Evolutionary conservation across 441 rosid genomes (phyloP).

Genomic region (Flueggea neowawraea): DNA sequence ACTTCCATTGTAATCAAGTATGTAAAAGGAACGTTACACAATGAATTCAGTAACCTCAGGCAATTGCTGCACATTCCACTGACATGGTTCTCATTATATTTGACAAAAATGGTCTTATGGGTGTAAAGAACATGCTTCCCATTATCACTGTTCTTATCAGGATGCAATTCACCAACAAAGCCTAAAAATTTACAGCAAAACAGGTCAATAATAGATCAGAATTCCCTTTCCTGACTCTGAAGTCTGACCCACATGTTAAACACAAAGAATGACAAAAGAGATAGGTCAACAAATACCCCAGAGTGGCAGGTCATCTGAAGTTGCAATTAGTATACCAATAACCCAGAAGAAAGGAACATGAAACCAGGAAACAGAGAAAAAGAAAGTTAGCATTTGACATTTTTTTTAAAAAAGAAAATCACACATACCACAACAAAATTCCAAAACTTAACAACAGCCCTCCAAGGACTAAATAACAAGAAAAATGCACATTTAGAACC

Average conservation of each 20-base stretch:
- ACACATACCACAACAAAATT: constrained; percentile 6
- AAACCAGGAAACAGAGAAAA: constrained; percentile 14
- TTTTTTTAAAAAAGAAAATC: constrained; percentile 3
- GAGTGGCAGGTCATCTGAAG: constrained; percentile 94
- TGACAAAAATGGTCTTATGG: constrained; percentile 64
- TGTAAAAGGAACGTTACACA: too few species aligned
- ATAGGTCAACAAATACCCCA: constrained; percentile 60
- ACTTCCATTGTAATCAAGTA: not conserved
- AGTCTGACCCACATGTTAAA: not conserved
- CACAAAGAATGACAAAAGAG: not conserved
- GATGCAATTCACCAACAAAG: constrained; percentile 83
- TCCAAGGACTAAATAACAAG: too few species aligned
- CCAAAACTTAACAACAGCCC: not conserved
- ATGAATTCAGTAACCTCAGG: too few species aligned
- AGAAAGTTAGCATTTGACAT: not conserved
- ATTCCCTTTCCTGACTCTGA: too few species aligned
- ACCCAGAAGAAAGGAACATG: constrained; percentile 20
- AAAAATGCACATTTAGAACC: too few species aligned
- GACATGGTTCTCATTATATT: constrained; percentile 88
- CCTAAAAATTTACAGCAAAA: constrained; percentile 42
- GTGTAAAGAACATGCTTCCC: constrained; percentile 80
- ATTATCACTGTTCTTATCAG: constrained; percentile 74
- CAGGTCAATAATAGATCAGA: constrained; percentile 6
- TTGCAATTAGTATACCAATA: constrained; percentile 28
- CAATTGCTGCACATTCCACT: constrained; percentile 6